These are phyloP conservation scores for Sporothrix mexicana DNA, from an alignment of 2,329 filamentous ascomycete genomes.

Conservation along the genomic window DNA sequence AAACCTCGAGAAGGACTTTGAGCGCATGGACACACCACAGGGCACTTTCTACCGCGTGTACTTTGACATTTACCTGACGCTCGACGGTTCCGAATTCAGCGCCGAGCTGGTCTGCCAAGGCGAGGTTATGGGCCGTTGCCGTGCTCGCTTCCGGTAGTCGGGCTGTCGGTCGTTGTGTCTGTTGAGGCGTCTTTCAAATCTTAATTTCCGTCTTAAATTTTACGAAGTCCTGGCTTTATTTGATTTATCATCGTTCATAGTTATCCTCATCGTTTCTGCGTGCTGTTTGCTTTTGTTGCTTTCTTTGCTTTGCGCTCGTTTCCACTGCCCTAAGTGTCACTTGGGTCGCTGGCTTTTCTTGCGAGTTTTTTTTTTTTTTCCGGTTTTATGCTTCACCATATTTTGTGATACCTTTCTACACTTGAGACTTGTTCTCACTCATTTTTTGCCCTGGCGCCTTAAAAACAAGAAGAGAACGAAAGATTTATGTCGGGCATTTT, in stretches of 20 bases:
- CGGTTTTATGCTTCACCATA: background rate
- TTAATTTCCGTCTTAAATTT: constrained; percentile 19
- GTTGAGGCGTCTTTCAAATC: background rate
- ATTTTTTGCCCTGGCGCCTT: constrained; percentile 23
- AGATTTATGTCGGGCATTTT: background rate
- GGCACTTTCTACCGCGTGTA: constrained; percentile 91
- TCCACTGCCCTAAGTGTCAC: constrained; percentile 8
- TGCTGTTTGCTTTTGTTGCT: background rate
- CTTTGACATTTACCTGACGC: constrained; percentile 84
- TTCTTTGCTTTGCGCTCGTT: background rate
- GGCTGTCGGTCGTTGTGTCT: background rate
- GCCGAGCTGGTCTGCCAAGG: constrained; percentile 98
- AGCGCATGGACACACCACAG: constrained; percentile 98
- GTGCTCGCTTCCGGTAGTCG: constrained; percentile 77
- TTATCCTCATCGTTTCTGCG: no score
- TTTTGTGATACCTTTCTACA: constrained; percentile 31
- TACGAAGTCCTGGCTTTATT: constrained; percentile 20
- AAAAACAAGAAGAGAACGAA: constrained; percentile 21
- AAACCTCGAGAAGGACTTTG: constrained; percentile 98
- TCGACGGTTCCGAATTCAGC: constrained; percentile 97
- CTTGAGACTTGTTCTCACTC: constrained; percentile 24
- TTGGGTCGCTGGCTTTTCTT: background rate
- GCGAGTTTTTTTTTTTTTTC: background rate
- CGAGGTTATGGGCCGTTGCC: constrained; percentile 97
- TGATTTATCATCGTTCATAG: background rate